phyloP scores from a whole-genome alignment of 2,329 filamentous ascomycete genomes.

The Cercospora zeae-maydis region DNA sequence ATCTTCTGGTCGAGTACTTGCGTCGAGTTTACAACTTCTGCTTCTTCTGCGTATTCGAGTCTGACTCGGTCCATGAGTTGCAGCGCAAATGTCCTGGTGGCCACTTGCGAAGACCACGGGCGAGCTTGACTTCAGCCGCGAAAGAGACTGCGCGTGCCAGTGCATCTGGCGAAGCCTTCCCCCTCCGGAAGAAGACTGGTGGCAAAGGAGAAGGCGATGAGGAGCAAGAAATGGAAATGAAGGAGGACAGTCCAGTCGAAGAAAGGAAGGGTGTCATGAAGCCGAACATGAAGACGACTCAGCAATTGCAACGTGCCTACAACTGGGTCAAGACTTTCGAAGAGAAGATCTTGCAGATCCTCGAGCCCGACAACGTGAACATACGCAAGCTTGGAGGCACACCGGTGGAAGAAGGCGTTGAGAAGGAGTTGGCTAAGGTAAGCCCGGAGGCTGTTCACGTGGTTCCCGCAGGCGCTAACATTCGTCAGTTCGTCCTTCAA shows the following conservation, averaged over 20 bases:
- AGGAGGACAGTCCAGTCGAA: slow-evolving; percentile 49
- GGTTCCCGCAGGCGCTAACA: neutral
- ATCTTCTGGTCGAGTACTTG: slow-evolving; percentile 92
- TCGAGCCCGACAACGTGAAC: slow-evolving; percentile 85
- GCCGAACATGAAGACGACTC: slow-evolving; percentile 72
- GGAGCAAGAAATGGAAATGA: slow-evolving; percentile 25
- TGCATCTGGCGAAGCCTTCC: slow-evolving; percentile 77
- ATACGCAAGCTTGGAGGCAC: slow-evolving; percentile 88
- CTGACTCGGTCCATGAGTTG: slow-evolving; percentile 93
- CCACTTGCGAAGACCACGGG: slow-evolving; percentile 87
- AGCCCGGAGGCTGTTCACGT: neutral
- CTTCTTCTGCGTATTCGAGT: slow-evolving; percentile 99
- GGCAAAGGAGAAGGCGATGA: slow-evolving; percentile 59
- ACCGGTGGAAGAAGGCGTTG: slow-evolving; percentile 75
- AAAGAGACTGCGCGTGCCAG: slow-evolving; percentile 84
- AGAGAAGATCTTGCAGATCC: slow-evolving; percentile 87
- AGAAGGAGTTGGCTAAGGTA: slow-evolving; percentile 74
- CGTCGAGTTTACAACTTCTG: slow-evolving; percentile 97
- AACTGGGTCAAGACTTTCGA: slow-evolving; percentile 99
- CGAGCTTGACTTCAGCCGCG: slow-evolving; percentile 76
- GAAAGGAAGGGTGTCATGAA: slow-evolving; percentile 54
- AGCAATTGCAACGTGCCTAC: slow-evolving; percentile 89
- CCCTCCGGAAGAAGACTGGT: slow-evolving; percentile 55
- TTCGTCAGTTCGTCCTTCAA: slow-evolving; percentile 70
- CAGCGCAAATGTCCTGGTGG: slow-evolving; percentile 94